Conservation (phyloP, 257 asterid genomes). For the Leptodermis oblonga region DNA sequence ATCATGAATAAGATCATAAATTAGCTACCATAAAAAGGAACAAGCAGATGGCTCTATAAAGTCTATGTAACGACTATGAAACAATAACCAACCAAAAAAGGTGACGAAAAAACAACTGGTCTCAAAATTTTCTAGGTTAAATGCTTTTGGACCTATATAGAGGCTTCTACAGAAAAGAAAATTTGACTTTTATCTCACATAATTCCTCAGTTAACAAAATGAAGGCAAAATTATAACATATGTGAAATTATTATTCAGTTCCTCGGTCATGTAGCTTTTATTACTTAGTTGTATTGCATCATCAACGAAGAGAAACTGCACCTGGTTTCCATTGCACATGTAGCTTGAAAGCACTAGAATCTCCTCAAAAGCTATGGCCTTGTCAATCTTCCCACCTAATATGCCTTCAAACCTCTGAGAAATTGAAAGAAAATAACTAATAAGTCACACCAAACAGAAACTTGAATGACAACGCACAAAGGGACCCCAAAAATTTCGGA, state of each 20-base stretch:
- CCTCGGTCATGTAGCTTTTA: background rate
- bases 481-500: too few relatives aligned
- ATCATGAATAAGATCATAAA: too few relatives aligned
- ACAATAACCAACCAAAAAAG: background rate
- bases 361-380: conserved; percentile 73
- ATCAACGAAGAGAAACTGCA: conserved; percentile 16
- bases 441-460: background rate
- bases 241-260: background rate
- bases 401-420: conserved; percentile 87
- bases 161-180: conserved; percentile 3
- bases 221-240: background rate
- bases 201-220: background rate
- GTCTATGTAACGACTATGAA: background rate
- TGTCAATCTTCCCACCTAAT: conserved; percentile 86
- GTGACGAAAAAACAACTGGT: background rate
- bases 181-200: background rate
- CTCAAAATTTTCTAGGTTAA: background rate
- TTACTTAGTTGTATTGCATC: background rate
- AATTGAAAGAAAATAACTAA: conserved; percentile 13
- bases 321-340: conserved; percentile 87
- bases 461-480: background rate
- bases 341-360: conserved; percentile 72
- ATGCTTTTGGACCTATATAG: background rate
- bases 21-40: background rate
- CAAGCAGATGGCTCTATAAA: background rate